These are phyloP conservation scores for Phylloporus sp. DNA, from an alignment of 768 basidiomycete species.

Conservation along the genomic window DNA sequence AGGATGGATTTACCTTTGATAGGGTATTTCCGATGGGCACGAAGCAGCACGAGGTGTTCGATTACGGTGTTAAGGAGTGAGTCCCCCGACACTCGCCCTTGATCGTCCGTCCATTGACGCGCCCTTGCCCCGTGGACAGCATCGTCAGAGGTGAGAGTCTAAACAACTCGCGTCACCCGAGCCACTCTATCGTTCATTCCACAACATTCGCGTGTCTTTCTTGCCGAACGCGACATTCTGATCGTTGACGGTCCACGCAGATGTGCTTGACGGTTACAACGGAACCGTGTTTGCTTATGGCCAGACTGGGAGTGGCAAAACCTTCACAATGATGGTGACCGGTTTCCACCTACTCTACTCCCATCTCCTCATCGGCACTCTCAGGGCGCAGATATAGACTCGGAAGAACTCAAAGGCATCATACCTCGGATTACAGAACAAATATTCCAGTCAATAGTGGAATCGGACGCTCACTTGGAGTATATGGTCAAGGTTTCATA, in stretches of 20 bases:
- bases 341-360: constrained; percentile 1
- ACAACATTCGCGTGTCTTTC: neutral
- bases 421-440: constrained; percentile 99
- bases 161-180: constrained; percentile 1
- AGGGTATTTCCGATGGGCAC: constrained; percentile 92
- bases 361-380: constrained; percentile 2
- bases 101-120: constrained; percentile 16
- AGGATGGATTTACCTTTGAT: constrained; percentile 97
- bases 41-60: constrained; percentile 90
- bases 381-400: constrained; percentile 96
- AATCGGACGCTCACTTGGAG: constrained; percentile 91
- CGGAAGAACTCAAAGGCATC: constrained; percentile 87
- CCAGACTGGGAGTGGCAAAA: constrained; percentile 95
- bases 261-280: constrained; percentile 98
- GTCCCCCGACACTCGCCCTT: constrained; percentile 28
- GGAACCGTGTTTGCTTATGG: constrained; percentile 98
- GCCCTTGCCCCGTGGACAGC: constrained; percentile 34
- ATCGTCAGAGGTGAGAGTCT: constrained; percentile 76
- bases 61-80: constrained; percentile 97
- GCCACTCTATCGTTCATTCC: neutral
- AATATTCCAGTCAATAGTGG: constrained; percentile 96
- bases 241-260: constrained; percentile 39
- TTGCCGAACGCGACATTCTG: neutral
- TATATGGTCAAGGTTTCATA: constrained; percentile 99
- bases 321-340: constrained; percentile 96